phyloP scores from a whole-genome alignment of 495 filamentous ascomycete genomes.

The Aspergillus mulundensis region DNA sequence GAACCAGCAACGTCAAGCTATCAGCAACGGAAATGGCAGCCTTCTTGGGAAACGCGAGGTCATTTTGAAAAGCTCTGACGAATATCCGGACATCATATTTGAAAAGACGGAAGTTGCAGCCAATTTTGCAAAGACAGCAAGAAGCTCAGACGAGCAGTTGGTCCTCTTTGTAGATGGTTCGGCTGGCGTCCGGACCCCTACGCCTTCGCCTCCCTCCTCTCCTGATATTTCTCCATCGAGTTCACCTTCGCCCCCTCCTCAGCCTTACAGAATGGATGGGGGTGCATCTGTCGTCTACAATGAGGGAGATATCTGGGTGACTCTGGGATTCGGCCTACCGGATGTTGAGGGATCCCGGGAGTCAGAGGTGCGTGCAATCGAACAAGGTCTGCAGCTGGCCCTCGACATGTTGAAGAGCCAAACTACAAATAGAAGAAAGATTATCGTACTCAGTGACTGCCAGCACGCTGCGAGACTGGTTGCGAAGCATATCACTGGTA shows the following conservation, averaged over 20 bases:
- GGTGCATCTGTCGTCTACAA: constrained; percentile 1
- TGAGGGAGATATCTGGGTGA: not conserved
- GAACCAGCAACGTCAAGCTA: not conserved
- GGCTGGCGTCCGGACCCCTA: not conserved
- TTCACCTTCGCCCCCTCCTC: not conserved
- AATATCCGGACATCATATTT: not conserved
- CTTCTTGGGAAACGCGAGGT: too few species aligned
- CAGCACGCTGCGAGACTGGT: not conserved
- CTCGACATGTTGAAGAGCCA: not conserved
- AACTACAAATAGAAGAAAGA: not conserved
- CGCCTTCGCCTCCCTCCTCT: not conserved
- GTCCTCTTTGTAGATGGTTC: not conserved
- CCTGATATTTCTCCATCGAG: not conserved
- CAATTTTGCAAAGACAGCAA: not conserved
- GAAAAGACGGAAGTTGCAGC: not conserved
- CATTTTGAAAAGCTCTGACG: not conserved
- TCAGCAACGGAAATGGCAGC: not conserved
- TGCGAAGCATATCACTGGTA: not conserved
- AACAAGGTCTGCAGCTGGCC: not conserved
- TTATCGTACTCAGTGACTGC: not conserved
- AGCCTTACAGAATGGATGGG: not conserved
- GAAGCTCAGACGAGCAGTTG: not conserved
- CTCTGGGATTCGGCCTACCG: not conserved
- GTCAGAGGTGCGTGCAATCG: not conserved
- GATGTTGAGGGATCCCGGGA: not conserved